Percentiles rank a stretch among this genome's conserved stretches.
Conservation (phyloP, 2,329 filamentous ascomycete species). For the Ceratocystis destructans region DNA sequence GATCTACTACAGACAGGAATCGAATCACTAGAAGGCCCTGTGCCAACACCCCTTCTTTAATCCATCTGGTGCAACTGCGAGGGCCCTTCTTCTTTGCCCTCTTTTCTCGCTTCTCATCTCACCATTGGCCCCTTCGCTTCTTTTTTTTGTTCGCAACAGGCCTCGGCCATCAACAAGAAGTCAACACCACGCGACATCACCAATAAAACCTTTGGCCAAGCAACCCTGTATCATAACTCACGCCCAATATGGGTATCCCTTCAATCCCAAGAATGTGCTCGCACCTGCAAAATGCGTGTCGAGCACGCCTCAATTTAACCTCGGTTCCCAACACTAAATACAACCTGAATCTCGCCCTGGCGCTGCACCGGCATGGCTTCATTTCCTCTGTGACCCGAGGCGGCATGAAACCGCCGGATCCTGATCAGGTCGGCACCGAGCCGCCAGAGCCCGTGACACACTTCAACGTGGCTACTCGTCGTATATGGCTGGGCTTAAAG, state of each 20-base stretch:
- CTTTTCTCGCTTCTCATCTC: background rate
- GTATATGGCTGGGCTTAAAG: constrained; percentile 81
- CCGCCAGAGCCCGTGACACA: constrained; percentile 47
- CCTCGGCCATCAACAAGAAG: background rate
- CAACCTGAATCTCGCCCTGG: constrained; percentile 61
- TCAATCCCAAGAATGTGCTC: constrained; percentile 71
- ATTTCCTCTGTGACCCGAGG: constrained; percentile 63
- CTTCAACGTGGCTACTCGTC: constrained; percentile 56
- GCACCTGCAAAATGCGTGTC: constrained; percentile 79
- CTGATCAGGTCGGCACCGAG: constrained; percentile 32
- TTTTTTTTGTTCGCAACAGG: background rate
- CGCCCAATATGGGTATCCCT: constrained; percentile 35
- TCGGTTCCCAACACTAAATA: constrained; percentile 65
- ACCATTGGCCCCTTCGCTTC: background rate
- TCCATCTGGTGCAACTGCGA: background rate
- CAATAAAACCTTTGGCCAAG: background rate
- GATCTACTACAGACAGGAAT: background rate
- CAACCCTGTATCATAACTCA: background rate
- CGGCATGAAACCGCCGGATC: constrained; percentile 42
- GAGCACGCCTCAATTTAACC: constrained; percentile 70
- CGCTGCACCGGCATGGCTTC: constrained; percentile 71
- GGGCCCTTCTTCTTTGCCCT: background rate
- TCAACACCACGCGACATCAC: background rate
- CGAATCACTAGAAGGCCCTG: background rate
- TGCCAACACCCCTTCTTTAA: background rate